Percentiles rank a stretch among this genome's conserved stretches.
Conservation (phyloP, 2,329 filamentous ascomycete species). For the Cladosporium cucumerinum region DNA sequence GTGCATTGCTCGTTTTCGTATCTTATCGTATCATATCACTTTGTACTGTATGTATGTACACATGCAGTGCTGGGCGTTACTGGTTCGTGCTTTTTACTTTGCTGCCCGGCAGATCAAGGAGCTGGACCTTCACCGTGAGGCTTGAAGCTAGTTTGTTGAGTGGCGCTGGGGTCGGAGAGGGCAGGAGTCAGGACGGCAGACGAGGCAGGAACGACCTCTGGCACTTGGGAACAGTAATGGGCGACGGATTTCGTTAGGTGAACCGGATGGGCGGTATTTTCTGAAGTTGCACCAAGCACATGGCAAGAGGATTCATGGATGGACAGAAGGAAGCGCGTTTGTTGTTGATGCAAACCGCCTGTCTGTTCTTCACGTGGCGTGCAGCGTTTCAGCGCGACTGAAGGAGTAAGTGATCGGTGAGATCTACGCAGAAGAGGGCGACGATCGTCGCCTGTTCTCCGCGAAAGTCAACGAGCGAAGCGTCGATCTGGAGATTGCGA, state of each 20-base stretch:
- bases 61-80: not conserved
- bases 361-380: conserved; percentile 13
- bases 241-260: not conserved
- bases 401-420: conserved; percentile 12
- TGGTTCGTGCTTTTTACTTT: not conserved
- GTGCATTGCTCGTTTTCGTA: not conserved
- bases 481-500: conserved; percentile 15
- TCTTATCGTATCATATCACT: not conserved
- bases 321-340: not conserved
- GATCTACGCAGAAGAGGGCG: not conserved
- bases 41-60: not conserved
- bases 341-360: not conserved
- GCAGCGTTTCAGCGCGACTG: conserved; percentile 8
- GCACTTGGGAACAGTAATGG: not conserved
- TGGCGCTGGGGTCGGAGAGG: conserved; percentile 12
- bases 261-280: not conserved
- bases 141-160: conserved; percentile 4
- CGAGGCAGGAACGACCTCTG: not conserved
- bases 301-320: not conserved
- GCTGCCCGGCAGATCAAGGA: not conserved
- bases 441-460: conserved; percentile 7
- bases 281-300: not conserved
- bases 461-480: not conserved
- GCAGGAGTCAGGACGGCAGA: not conserved
- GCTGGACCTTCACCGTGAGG: not conserved